Evolutionary conservation across 2,329 filamentous ascomycete genomes (phyloP).

Genomic region (Fusarium sp.): DNA sequence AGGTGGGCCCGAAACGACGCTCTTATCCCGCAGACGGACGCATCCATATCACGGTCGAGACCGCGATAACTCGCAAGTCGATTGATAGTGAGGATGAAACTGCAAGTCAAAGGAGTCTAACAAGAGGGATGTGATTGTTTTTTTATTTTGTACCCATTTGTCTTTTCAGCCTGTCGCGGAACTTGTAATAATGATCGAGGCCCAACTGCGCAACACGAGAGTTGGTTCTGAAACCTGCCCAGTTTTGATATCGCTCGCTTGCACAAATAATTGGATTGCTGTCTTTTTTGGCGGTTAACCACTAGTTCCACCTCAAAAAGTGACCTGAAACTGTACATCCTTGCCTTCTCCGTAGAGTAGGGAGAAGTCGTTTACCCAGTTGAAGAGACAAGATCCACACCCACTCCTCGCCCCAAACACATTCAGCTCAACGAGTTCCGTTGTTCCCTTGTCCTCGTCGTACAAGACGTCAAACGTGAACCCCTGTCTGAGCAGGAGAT

Average conservation of each 20-base stretch:
- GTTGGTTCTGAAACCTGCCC: neutral
- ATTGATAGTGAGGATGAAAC: neutral
- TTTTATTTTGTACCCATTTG: neutral
- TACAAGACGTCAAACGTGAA: conserved; percentile 58
- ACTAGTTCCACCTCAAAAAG: neutral
- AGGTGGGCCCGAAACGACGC: neutral
- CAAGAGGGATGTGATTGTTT: neutral
- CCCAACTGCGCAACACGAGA: neutral
- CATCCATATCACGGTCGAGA: neutral
- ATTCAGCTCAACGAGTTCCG: conserved; percentile 58
- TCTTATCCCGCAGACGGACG: neutral
- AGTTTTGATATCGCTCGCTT: neutral
- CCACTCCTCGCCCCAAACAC: conserved; percentile 57
- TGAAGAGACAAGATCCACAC: conserved; percentile 60
- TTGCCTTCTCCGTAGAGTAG: conserved; percentile 10
- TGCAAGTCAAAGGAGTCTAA: neutral
- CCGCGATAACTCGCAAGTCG: neutral
- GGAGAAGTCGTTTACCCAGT: conserved; percentile 51
- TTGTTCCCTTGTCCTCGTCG: conserved; percentile 40
- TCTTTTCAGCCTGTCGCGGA: neutral
- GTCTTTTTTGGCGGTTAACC: neutral
- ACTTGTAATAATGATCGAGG: neutral
- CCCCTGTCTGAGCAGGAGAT: conserved; percentile 51
- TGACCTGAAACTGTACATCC: conserved; percentile 17
- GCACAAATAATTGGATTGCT: neutral